These are phyloP conservation scores for Xerocomus amazonicus DNA, from an alignment of 1,284 basidiomycete genomes.

Conservation along the genomic window DNA sequence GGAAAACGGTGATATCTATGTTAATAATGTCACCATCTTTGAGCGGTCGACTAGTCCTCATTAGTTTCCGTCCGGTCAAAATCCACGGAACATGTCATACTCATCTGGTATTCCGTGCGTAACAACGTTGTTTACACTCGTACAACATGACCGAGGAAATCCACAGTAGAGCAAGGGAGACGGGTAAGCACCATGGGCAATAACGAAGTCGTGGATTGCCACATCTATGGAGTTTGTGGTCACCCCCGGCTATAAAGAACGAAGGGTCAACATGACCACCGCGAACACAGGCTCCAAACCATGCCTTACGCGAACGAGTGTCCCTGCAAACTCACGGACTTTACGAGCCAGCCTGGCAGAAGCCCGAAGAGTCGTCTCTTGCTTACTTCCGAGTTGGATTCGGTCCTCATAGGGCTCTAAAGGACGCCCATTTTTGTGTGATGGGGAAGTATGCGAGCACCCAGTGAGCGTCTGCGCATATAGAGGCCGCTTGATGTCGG, in stretches of 20 bases:
- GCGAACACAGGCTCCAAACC: background rate
- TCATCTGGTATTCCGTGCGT: conserved; percentile 86
- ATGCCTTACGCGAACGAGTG: conserved; percentile 52
- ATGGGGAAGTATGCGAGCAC: conserved; percentile 5
- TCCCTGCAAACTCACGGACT: conserved; percentile 56
- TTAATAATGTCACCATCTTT: conserved; percentile 82
- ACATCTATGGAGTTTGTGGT: conserved; percentile 75
- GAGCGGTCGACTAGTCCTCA: conserved; percentile 60
- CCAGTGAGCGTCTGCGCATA: conserved; percentile 41
- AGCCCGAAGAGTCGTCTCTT: conserved; percentile 53
- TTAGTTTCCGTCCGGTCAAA: background rate
- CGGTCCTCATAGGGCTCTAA: conserved; percentile 32
- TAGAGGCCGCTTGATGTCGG: conserved; percentile 52
- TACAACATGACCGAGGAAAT: conserved; percentile 86
- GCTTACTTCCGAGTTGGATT: conserved; percentile 54
- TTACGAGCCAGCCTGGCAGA: conserved; percentile 61
- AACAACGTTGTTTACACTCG: conserved; percentile 83
- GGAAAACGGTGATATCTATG: conserved; percentile 79
- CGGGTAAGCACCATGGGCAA: conserved; percentile 75
- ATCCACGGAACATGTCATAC: conserved; percentile 39
- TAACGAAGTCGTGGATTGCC: conserved; percentile 67
- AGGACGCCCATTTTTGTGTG: conserved; percentile 22
- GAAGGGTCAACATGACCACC: background rate
- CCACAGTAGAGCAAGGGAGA: conserved; percentile 79
- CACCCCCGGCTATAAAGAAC: conserved; percentile 53